Evolutionary conservation across 305 asterid genomes (phyloP).

Genomic region (Petunia hybrid): DNA sequence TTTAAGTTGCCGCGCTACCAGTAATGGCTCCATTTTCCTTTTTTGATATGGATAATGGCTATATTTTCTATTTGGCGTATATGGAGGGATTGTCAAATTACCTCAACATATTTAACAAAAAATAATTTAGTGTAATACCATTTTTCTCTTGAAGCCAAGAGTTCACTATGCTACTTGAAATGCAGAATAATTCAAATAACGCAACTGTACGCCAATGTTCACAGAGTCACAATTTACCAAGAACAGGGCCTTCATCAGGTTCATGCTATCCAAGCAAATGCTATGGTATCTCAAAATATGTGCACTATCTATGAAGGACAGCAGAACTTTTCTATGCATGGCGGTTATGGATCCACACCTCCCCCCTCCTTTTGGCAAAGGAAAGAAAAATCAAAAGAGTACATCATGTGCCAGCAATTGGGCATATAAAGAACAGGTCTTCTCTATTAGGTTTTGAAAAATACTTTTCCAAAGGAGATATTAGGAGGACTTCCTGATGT

Average conservation of each 20-base stretch:
- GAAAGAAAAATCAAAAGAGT: too few relatives aligned
- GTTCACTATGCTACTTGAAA: background rate
- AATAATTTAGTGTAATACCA: background rate
- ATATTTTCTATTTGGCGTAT: too few relatives aligned
- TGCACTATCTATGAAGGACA: background rate
- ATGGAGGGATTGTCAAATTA: too few relatives aligned
- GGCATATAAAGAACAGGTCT: background rate
- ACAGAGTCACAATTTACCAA: background rate
- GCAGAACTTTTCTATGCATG: background rate
- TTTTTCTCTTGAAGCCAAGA: background rate
- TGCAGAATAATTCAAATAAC: background rate
- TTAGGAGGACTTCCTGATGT: background rate
- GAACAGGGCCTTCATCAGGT: background rate
- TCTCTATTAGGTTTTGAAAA: background rate
- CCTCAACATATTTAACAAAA: too few relatives aligned
- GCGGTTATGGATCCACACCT: background rate
- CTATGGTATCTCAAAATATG: background rate
- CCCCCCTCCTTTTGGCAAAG: too few relatives aligned
- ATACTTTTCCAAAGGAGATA: too few relatives aligned
- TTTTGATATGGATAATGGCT: too few relatives aligned
- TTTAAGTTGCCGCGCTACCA: too few relatives aligned
- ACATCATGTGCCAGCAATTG: background rate
- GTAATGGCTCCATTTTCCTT: too few relatives aligned
- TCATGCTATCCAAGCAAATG: background rate
- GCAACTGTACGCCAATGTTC: background rate